Base-by-base conservation (phyloP, 2,329 filamentous ascomycete genomes). In the Xylaria sp. region DNA sequence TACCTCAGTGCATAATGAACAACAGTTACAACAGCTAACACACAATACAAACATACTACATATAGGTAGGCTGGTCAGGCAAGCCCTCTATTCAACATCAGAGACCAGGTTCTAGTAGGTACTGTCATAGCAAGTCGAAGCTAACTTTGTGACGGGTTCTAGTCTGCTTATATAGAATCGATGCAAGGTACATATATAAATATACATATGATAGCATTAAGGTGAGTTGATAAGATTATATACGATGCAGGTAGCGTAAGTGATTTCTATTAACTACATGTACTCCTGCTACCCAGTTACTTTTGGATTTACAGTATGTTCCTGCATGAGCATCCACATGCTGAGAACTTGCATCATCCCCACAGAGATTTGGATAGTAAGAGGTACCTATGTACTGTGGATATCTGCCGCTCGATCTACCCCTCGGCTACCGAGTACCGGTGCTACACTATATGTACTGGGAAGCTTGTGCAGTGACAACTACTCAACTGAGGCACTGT, bases 271-370 rank as follows among this genome's bases (percentile, higher is more conserved):
- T 8, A 18, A 46, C 6, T 18, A 46, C 28, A 28, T 20, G n/a
- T 48, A 48, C 9, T 25, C 12, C 46, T 20, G 20, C 23, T 39
- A 28, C 28, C 28, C 5, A 56, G 52, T 56, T 15, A 31, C 28
- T 28, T 57, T 41, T 15, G n/a, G 37, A 58, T 52, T 44, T 15
- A n/a, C n/a, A n/a, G n/a, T n/a, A 51, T 31, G 65, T 67, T 67
- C 65, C 65, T 67, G 65, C 65, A 59, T 67, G 23, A 62, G 58
- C 31, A 51, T 39, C 55, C 37, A 41, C 55, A 55, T 20, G 28
- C 20, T 55, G 9, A 54, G 51, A 34, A 54, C 51, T 54, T 51
- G 48, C 23, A 51, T 51, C 9, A 28, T 51, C 31, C 48, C 48
- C 28, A 28, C 10, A 15, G 28, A 34, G 25, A 55, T 5, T 37